Percentiles rank a stretch among this genome's conserved stretches.
phyloP scores from a whole-genome alignment of 768 basidiomycete species.

The Gautieria morchelliformis region DNA sequence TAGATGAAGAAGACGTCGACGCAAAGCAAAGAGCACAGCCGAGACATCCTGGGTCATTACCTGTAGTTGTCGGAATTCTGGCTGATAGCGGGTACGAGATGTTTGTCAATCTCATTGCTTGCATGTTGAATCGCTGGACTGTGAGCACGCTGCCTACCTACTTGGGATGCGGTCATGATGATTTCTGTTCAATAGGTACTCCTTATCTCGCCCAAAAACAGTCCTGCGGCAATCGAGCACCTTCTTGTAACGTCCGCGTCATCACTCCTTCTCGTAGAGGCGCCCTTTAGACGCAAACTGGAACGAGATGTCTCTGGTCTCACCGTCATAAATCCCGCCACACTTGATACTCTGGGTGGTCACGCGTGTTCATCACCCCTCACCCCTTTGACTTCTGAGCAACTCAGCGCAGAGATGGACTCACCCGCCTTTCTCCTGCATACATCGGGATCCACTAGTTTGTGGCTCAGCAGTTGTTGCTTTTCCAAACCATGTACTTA shows the following conservation, averaged over 20 bases:
- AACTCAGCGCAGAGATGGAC: not conserved
- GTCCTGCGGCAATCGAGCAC: not conserved
- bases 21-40: not conserved
- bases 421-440: not conserved
- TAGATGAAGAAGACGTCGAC: not conserved
- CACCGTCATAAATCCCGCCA: not conserved
- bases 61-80: not conserved
- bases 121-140: not conserved
- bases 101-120: not conserved
- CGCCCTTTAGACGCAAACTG: too few species aligned
- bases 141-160: not conserved
- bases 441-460: not conserved
- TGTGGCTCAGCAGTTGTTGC: not conserved
- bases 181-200: not conserved
- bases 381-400: not conserved
- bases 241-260: not conserved
- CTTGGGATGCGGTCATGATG: not conserved
- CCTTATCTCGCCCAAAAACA: constrained; percentile 2
- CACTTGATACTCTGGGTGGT: not conserved
- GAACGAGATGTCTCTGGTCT: not conserved
- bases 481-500: not conserved
- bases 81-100: not conserved
- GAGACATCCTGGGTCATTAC: not conserved
- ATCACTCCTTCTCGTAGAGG: not conserved
- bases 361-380: not conserved